Evolutionary conservation across 2,329 filamentous ascomycete genomes (phyloP), one percentile per base, ranked within the genome.

Genomic region (Alternaria solani): DNA sequence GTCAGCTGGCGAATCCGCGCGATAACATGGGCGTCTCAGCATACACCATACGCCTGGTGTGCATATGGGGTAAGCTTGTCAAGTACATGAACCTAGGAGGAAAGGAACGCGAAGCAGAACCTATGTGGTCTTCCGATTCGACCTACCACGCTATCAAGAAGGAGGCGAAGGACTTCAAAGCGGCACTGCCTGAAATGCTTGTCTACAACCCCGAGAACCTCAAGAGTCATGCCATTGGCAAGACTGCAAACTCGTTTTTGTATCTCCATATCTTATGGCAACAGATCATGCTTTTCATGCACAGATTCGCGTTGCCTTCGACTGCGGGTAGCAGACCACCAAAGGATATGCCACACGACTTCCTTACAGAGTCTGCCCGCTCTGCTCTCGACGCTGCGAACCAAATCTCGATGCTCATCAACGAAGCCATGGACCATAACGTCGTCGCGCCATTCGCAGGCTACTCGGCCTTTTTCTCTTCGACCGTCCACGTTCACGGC

Each of bases 21-120:
- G 89, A 91, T 7, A 97, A 97, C 73, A 96, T 98, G 93, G 95
- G 94, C 2, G 93, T 96, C 5, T 91, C 93, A 2, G 93, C 94
- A 11, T 97, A 96, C 78, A 91, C 95, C 72, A 91, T 98, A 63
- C 89, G 92, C 20, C 85, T 90, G 2, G 91, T 98, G 62, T 88
- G 93, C 2, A 83, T 97, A 32, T 98, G 94, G 94, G 95, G 95
- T 5, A 89, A 89, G 49, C 89, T 97, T 49, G 91, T 97, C 69
- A 90, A 90, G 62, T 97, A 97, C 75, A 83, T 97, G 63, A 97
- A 97, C 74, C 87, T 97, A 59, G 94, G 94, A 25, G 94, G 93
- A 1, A 94, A 91, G 74, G 91, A 94, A 61, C 83, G 87, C 52
- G 94, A 98, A 71, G 78, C 85, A 2, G 85, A 89, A 70, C 88